Evolutionary conservation across 345 rosid species (phyloP), one percentile per base, ranked within the genome.

Genomic region (Linum usitatissimum): DNA sequence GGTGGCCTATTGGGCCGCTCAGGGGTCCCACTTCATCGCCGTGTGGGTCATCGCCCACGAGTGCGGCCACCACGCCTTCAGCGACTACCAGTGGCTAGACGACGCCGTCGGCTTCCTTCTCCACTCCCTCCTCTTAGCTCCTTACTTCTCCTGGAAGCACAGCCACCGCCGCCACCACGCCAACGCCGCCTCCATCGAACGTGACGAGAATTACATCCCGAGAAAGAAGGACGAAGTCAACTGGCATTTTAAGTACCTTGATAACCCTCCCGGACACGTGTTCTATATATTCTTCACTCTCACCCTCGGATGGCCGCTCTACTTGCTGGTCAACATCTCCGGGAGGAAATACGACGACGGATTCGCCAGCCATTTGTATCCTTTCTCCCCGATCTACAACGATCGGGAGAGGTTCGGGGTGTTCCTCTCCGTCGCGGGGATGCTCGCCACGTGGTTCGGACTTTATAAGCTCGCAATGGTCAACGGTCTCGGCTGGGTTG

Each of bases 151-250:
- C 28, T 92, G 90, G 90, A 92, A 92, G 45, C 77, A 83, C 59
- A 92, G 97, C 72, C 98, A 92, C 53, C 89, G 97, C 3, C 96
- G 97, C 49, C 98, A 92, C 64, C 97, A 92, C 57, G 85, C 97
- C 30, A 92, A 92, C 72, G 89, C 90, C 0, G 93, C 85, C 0
- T 92, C 98, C 2, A 82, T 92, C 6, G 95, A 87, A 0, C 70
- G 83, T 0, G 98, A 89, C 31, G 98, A 92, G 71, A 93, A 87
- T 21, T 89, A 84, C 53, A 93, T 89, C 34, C 97, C 98, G 0
- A 89, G 80, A 71, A 59, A 76, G 66, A 87, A 84, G 68, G 59
- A 78, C 0, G 58, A 34, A 34, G 8, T 34, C 38, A 19, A 19
- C 64, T 84, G 91, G 93, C 83, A 77, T 45, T 73, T 77, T 48